A percentile compares a stretch with the other conserved stretches of the same genome.
These are phyloP conservation scores for Diaporthe caulivora DNA, from an alignment of 2,329 filamentous ascomycete species.

Conservation along the genomic window DNA sequence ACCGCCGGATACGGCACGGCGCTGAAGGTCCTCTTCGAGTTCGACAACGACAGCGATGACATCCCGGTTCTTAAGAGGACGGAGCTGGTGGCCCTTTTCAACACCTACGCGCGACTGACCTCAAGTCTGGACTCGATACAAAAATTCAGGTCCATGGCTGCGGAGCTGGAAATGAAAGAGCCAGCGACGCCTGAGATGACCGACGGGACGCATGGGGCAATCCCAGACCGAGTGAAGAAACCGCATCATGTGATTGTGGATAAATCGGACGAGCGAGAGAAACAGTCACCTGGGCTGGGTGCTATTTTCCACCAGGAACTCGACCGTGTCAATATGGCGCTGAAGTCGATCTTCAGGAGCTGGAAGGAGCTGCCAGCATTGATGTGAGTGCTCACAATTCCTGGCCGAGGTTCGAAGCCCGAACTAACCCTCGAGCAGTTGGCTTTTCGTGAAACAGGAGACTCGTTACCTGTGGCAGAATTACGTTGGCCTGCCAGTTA, in stretches of 20 bases:
- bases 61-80: constrained; percentile 83
- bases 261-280: constrained; percentile 58
- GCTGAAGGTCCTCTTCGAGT: constrained; percentile 95
- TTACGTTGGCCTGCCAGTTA: constrained; percentile 66
- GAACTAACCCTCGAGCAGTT: constrained; percentile 49
- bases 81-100: constrained; percentile 93
- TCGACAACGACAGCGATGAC: constrained; percentile 75
- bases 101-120: constrained; percentile 90
- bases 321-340: constrained; percentile 70
- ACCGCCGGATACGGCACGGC: constrained; percentile 95
- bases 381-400: constrained; percentile 68
- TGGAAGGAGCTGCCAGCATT: constrained; percentile 78
- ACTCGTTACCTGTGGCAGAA: constrained; percentile 60
- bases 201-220: constrained; percentile 39
- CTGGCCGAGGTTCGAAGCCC: background rate
- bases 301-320: constrained; percentile 77
- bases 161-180: constrained; percentile 50
- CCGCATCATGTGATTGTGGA: constrained; percentile 55
- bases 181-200: constrained; percentile 43
- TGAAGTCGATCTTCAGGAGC: constrained; percentile 74
- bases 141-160: constrained; percentile 74
- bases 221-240: constrained; percentile 57
- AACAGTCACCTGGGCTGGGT: constrained; percentile 47
- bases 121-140: constrained; percentile 82
- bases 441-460: constrained; percentile 59